Evolutionary conservation across 179 eudicot genomes (phyloP), one percentile per base, ranked within the genome.

Genomic region (Nepenthes alata): DNA sequence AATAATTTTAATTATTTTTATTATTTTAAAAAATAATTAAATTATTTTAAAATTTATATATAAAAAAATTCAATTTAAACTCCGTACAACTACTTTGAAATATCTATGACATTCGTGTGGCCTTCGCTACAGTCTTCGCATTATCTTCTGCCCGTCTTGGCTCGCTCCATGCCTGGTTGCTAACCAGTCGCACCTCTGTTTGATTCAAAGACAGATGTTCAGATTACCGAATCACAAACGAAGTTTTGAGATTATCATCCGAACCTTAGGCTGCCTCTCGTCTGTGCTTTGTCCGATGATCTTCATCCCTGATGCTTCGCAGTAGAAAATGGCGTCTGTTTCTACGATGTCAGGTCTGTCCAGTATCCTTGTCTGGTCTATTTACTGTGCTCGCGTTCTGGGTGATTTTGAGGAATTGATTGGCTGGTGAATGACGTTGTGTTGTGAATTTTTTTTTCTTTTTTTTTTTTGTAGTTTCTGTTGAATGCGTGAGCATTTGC

Each of bases 401-500:
- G 16, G 12, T 50, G 4, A 39, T 55, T 53, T 47, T n/a, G 14
- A 4, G 35, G 45, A 35, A 5, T 25, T 35, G 12, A 3, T 61
- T 68, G 3, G 11, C 7, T 49, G 11, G 11, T 1, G 2, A 8
- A 55, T 47, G 37, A 47, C 11, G 37, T 16, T 35, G 4, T 48
- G 14, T 50, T 41, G 37, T 62, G 44, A 44, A 44, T 39, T 16
- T 25, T 25, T 25, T 25, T 16, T 16, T 16, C 25, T 16, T 16
- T 38, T 44, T 47, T 5, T 13, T 58, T 53, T 41, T 61, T 59
- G 77, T 80, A 88, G 96, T 84, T 66, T 84, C 89, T 54, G 73
- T 86, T 16, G 95, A 88, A 79, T 88, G 95, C 67, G 85, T 85
- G 76, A 91, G 79, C 63, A 69, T 84, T 38, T 83, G 89, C 69